These are phyloP conservation scores for Ogataea haglerorum DNA, from an alignment of 805 yeast species.

Conservation along the genomic window DNA sequence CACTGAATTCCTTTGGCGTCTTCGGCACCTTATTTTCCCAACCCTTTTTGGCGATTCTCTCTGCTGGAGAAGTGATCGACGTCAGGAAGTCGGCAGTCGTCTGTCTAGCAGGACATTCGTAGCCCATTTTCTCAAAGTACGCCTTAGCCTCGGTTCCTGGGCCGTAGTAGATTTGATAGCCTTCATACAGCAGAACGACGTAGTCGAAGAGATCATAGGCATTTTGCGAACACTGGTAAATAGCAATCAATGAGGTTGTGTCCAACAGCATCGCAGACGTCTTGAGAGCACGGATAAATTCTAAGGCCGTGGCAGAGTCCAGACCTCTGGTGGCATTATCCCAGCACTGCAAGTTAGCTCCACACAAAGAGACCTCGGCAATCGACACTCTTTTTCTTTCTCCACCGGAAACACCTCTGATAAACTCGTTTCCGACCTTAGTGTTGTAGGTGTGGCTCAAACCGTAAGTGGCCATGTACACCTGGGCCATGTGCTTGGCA, in stretches of 20 bases:
- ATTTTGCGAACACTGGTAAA: constrained; percentile 44
- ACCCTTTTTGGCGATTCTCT: constrained; percentile 31
- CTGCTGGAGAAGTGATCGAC: constrained; percentile 31
- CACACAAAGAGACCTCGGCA: constrained; percentile 47
- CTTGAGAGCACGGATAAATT: constrained; percentile 56
- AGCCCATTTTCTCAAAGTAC: constrained; percentile 43
- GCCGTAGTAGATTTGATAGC: constrained; percentile 43
- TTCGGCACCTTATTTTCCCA: constrained; percentile 36
- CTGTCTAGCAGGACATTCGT: constrained; percentile 44
- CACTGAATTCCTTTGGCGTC: constrained; percentile 37
- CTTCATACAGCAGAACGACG: constrained; percentile 40
- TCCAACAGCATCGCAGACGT: constrained; percentile 49
- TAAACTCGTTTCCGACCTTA: constrained; percentile 59
- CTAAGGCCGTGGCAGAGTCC: constrained; percentile 68
- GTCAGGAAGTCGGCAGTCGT: constrained; percentile 46
- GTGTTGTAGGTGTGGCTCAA: constrained; percentile 51
- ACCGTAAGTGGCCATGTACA: constrained; percentile 28
- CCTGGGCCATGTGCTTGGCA: constrained; percentile 49
- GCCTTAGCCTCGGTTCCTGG: constrained; percentile 35
- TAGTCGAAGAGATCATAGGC: constrained; percentile 44
- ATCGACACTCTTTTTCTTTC: constrained; percentile 64
- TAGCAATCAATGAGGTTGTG: constrained; percentile 51
- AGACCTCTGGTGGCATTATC: constrained; percentile 72
- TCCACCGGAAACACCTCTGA: constrained; percentile 68
- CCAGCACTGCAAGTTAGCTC: constrained; percentile 49